A percentile compares a stretch with the other conserved stretches of the same genome.
These are phyloP conservation scores for Sarocladium brachiariae DNA, from an alignment of 2,329 filamentous ascomycete genomes.

Conservation along the genomic window DNA sequence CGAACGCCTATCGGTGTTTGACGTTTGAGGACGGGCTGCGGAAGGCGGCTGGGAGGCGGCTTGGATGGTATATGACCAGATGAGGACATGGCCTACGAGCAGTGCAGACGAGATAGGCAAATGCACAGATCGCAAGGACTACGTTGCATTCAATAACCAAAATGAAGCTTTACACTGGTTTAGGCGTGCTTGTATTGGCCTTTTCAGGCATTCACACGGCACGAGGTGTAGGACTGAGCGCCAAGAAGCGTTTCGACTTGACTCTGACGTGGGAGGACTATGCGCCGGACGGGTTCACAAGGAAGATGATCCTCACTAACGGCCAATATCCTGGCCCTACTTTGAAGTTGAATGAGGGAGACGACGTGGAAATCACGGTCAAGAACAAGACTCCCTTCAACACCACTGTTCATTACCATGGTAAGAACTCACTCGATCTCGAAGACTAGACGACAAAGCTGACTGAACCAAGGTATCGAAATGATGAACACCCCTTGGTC, in stretches of 20 bases:
- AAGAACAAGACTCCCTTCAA: conserved; percentile 40
- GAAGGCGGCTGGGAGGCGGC: too few species aligned
- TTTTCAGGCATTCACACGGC: too few species aligned
- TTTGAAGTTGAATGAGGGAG: conserved; percentile 46
- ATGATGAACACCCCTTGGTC: conserved; percentile 50
- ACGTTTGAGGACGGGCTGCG: too few species aligned
- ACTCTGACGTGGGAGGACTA: conserved; percentile 6
- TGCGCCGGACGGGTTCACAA: conserved; percentile 36
- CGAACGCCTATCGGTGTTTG: too few species aligned
- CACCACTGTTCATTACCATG: conserved; percentile 44
- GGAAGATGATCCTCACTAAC: conserved; percentile 47
- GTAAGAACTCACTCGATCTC: conserved; percentile 20
- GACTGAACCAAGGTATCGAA: conserved; percentile 31
- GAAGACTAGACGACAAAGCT: neutral
- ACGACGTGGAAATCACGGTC: conserved; percentile 37
- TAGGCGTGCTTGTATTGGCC: too few species aligned
- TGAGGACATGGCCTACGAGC: too few species aligned
- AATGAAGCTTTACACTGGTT: too few species aligned
- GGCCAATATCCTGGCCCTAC: conserved; percentile 55
- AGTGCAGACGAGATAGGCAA: too few species aligned
- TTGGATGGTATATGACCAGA: too few species aligned
- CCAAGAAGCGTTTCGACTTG: conserved; percentile 1
- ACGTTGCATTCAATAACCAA: too few species aligned
- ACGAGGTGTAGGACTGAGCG: too few species aligned
- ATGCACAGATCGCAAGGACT: too few species aligned